These are phyloP conservation scores for Ogataea pini DNA, from an alignment of 805 yeast species.

Conservation along the genomic window DNA sequence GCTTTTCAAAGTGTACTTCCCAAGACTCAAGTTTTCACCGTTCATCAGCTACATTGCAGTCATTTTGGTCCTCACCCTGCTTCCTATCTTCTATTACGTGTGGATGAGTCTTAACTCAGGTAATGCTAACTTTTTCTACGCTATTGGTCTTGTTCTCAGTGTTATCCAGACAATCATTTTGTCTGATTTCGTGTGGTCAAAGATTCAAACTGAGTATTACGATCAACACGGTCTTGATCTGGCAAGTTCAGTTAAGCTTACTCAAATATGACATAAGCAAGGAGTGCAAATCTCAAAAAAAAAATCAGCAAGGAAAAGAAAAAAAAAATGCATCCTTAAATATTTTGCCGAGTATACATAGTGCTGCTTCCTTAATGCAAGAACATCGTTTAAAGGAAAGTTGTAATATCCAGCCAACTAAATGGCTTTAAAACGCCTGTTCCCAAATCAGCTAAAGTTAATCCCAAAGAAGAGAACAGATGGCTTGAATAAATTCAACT, in stretches of 20 bases:
- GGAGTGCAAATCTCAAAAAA: too few relatives aligned
- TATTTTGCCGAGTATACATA: too few relatives aligned
- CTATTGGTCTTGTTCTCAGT: conserved; percentile 81
- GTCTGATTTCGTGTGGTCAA: conserved; percentile 82
- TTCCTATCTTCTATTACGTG: conserved; percentile 88
- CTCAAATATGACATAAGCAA: conserved; percentile 44
- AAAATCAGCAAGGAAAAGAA: neutral
- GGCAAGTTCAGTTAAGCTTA: conserved; percentile 41
- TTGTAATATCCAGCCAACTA: too few relatives aligned
- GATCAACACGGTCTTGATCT: conserved; percentile 44
- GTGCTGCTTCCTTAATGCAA: too few relatives aligned
- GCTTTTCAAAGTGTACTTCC: conserved; percentile 31
- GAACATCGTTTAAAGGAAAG: too few relatives aligned
- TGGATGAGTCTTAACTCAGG: conserved; percentile 97
- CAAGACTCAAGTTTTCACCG: conserved; percentile 32
- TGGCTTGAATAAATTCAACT: too few relatives aligned
- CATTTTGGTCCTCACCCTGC: conserved; percentile 49
- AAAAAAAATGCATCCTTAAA: neutral
- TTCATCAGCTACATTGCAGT: conserved; percentile 30
- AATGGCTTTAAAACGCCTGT: too few relatives aligned
- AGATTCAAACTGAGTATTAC: conserved; percentile 63
- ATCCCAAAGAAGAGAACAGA: too few relatives aligned
- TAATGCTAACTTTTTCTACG: conserved; percentile 94
- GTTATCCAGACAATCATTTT: conserved; percentile 66
- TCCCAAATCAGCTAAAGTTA: neutral